A percentile compares a stretch with the other conserved stretches of the same genome.
Evolutionary conservation across 2,329 filamentous ascomycete genomes (phyloP).

Genomic region (Botrytis paeoniae): DNA sequence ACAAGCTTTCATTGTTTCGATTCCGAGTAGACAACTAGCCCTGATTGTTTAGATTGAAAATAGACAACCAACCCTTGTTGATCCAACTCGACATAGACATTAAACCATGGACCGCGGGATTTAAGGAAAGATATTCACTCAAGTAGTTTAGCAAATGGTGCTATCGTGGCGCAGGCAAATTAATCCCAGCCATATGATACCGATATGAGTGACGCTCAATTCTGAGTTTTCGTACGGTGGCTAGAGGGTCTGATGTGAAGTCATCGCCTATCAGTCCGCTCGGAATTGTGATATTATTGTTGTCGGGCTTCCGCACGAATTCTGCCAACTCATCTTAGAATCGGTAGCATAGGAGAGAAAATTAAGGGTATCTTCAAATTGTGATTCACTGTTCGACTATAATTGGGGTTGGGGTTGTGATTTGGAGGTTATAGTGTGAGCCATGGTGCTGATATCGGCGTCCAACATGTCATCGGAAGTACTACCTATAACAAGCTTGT

Average conservation of each 20-base stretch:
- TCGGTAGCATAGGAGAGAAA: slow-evolving; percentile 70
- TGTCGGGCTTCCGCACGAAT: not conserved
- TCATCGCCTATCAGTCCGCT: not conserved
- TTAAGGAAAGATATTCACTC: not conserved
- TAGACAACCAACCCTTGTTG: not conserved
- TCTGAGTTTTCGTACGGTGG: not conserved
- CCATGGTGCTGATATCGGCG: not conserved
- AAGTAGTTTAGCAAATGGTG: not conserved
- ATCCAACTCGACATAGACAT: not conserved
- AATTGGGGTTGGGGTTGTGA: slow-evolving; percentile 12
- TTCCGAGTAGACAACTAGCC: not conserved
- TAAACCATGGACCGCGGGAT: not conserved
- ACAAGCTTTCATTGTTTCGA: not conserved
- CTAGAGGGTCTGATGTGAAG: not conserved
- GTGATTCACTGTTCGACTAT: slow-evolving; percentile 24
- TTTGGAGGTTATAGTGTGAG: slow-evolving; percentile 41
- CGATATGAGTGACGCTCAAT: not conserved
- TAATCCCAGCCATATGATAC: not conserved
- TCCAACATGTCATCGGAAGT: not conserved
- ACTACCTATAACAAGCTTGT: not conserved
- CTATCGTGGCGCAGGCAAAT: not conserved
- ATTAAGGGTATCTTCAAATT: slow-evolving; percentile 66
- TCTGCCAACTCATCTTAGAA: slow-evolving; percentile 45
- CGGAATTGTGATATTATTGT: not conserved
- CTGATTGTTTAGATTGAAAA: not conserved